These are phyloP conservation scores for Termitomyces sp. DNA, from an alignment of 768 basidiomycete species.

Conservation along the genomic window DNA sequence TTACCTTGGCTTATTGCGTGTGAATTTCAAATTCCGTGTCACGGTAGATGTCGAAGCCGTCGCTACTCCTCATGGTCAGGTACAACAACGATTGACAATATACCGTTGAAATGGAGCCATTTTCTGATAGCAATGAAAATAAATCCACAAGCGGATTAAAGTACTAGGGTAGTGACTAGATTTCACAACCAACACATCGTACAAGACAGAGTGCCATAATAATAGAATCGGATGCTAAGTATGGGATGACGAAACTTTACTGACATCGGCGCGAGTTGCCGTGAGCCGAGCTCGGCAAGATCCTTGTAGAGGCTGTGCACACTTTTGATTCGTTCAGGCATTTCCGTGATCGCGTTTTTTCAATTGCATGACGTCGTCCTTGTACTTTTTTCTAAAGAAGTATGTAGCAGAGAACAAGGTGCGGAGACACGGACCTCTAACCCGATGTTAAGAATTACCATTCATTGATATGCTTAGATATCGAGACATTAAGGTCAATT, in stretches of 20 bases:
- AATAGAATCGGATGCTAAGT: no score
- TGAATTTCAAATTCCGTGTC: not conserved
- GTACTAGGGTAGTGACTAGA: not conserved
- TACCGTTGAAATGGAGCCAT: not conserved
- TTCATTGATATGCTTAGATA: not conserved
- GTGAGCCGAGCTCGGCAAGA: not conserved
- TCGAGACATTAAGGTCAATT: not conserved
- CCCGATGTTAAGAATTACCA: not conserved
- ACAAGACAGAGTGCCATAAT: no score
- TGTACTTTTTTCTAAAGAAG: not conserved
- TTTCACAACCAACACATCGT: no score
- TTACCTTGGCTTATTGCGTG: not conserved
- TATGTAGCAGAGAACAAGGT: not conserved
- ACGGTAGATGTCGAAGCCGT: not conserved
- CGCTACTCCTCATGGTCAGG: slow-evolving; percentile 4
- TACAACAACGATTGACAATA: not conserved
- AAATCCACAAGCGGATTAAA: not conserved
- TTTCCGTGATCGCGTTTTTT: slow-evolving; percentile 3
- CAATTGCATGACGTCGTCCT: slow-evolving; percentile 6
- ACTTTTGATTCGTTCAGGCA: not conserved
- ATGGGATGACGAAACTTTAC: not conserved
- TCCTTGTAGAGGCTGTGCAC: slow-evolving; percentile 1
- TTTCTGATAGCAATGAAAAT: not conserved
- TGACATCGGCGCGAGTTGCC: not conserved
- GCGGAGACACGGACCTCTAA: not conserved